Evolutionary conservation across 2,329 filamentous ascomycete genomes (phyloP).

Genomic region (Arthrobotrys sphaeroides): DNA sequence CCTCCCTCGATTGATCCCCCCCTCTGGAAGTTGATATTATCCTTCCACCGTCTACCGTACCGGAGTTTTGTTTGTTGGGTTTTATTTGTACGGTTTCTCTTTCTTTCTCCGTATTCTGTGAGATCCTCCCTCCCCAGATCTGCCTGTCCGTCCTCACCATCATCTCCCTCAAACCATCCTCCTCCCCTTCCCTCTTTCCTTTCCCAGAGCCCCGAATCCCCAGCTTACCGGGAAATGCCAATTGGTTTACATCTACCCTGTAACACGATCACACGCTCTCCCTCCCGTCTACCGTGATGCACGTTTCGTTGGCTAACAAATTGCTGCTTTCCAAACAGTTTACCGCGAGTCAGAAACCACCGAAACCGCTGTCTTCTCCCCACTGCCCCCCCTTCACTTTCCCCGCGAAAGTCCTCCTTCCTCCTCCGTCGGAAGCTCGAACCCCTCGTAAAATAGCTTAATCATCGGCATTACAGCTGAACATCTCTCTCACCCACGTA

Average conservation of each 20-base stretch:
- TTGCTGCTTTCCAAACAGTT: slow-evolving; percentile 32
- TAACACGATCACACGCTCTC: not conserved
- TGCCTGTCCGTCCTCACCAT: not conserved
- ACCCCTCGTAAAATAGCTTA: slow-evolving; percentile 2
- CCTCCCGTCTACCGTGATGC: not conserved
- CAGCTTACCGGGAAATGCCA: not conserved
- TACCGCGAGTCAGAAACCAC: slow-evolving; percentile 42
- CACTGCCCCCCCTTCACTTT: not conserved
- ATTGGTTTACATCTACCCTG: not conserved
- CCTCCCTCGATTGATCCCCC: not conserved
- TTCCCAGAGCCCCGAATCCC: not conserved
- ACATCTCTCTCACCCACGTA: not conserved
- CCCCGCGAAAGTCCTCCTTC: not conserved
- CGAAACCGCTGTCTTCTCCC: not conserved
- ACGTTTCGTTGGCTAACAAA: slow-evolving; percentile 14
- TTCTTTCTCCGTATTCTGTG: slow-evolving; percentile 14
- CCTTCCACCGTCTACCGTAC: not conserved
- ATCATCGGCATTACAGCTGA: not conserved
- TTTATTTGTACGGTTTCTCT: not conserved
- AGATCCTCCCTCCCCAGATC: slow-evolving; percentile 4
- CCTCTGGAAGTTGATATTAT: not conserved
- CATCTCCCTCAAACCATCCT: not conserved
- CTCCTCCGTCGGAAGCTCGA: not conserved
- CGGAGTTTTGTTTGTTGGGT: slow-evolving; percentile 3
- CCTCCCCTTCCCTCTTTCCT: not conserved